Evolutionary conservation across 2,329 filamentous ascomycete species (phyloP).

Genomic region (Diaporthe vexans): DNA sequence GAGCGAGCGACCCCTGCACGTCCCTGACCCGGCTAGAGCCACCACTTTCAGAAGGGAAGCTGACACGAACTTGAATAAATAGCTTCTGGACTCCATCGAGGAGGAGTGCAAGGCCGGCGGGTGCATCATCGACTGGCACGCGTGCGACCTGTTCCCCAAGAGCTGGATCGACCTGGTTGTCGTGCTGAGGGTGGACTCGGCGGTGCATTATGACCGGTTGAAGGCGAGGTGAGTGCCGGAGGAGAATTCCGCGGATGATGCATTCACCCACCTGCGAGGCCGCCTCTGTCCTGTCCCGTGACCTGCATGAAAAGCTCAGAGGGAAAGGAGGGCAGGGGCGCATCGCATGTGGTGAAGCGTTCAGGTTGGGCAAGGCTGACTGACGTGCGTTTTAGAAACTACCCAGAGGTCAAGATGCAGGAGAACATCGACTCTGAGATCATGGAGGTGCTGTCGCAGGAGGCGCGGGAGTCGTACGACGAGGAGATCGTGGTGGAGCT

Average conservation of each 20-base stretch:
- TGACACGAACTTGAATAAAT: conserved; percentile 39
- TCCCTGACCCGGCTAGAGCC: neutral
- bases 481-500: conserved; percentile 91
- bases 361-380: neutral
- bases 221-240: too few species aligned
- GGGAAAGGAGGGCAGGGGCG: neutral
- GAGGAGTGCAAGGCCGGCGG: conserved; percentile 83
- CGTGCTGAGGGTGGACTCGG: conserved; percentile 86
- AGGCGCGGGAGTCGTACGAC: conserved; percentile 89
- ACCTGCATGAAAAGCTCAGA: too few species aligned
- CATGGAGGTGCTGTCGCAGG: conserved; percentile 93
- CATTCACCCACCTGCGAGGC: neutral
- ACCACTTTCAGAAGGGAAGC: neutral
- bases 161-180: conserved; percentile 96
- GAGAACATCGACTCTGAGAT: conserved; percentile 98
- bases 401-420: conserved; percentile 88
- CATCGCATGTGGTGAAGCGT: neutral
- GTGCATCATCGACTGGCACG: conserved; percentile 97
- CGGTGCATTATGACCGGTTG: conserved; percentile 86
- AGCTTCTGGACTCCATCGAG: conserved; percentile 92
- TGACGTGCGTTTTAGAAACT: conserved; percentile 68
- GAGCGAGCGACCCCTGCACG: conserved; percentile 27
- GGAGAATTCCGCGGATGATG: too few species aligned
- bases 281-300: neutral
- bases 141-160: conserved; percentile 93